Evolutionary conservation across 1,284 basidiomycete genomes (phyloP), one percentile per base, ranked within the genome.

Genomic region (Microbotryomycetes sp.): DNA sequence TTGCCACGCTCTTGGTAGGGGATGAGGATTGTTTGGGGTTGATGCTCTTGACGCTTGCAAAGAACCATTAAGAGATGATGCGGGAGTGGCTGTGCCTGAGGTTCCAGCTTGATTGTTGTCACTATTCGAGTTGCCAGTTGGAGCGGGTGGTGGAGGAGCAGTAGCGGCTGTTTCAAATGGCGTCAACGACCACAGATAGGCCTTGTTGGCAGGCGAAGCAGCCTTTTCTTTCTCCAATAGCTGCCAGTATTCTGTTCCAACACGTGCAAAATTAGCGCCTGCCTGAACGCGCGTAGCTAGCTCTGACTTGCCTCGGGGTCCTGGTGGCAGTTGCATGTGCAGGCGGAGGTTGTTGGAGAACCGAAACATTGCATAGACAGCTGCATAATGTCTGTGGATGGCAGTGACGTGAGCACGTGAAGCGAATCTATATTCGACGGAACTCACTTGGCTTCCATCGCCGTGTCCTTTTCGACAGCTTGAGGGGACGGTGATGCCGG

Each of bases 171-270:
- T 88, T 32, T 82, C 81, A 72, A 92, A 93, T 1, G 90, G 91
- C 76, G 93, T 89, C 6, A 83, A 78, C n/a, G 82, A 81, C 74
- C 87, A 93, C 81, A 89, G 86, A 90, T 90, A 93, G 55, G 81
- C 82, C 72, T 84, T 81, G 75, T 91, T 87, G 1, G 84, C 80
- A 1, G 67, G 56, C 31, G 63, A 59, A 0, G 84, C 83, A 1
- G 81, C 79, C 23, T 77, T 77, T 65, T 85, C 86, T 67, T 89
- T 87, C 71, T 84, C 84, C 6, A 93, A 78, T 68, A 84, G 80
- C 52, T 83, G 81, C 90, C 90, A 93, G 74, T 92, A 93, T 14
- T 90, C 86, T 62, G 54, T 4, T 2, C 2, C 6, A n/a, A n/a
- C n/a, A n/a, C 42, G 14, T 1, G 3, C 6, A 42, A 3, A 7